Evolutionary conservation across 2,329 filamentous ascomycete species (phyloP).

Genomic region (Polytolypa hystricis): DNA sequence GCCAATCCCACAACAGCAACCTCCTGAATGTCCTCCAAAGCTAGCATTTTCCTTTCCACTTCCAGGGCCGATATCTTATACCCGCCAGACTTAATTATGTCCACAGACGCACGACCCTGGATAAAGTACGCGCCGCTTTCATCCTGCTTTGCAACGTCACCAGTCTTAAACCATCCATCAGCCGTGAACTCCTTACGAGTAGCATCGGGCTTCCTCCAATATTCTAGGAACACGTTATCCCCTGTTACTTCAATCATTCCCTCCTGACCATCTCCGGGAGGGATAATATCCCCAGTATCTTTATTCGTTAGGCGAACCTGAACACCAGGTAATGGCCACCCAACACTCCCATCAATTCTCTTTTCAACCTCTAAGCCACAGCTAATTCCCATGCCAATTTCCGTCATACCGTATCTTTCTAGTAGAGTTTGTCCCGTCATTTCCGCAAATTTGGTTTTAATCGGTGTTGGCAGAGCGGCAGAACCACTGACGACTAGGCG

Average conservation of each 20-base stretch:
- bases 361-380: conserved; percentile 31
- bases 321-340: conserved; percentile 37
- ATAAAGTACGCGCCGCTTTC: conserved; percentile 39
- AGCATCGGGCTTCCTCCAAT: conserved; percentile 35
- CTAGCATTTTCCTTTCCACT: conserved; percentile 43
- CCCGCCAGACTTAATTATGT: conserved; percentile 46
- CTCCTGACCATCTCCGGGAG: conserved; percentile 21
- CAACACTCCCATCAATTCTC: conserved; percentile 38
- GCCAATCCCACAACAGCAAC: conserved; percentile 44
- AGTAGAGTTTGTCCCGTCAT: conserved; percentile 34
- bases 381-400: conserved; percentile 40
- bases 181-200: conserved; percentile 36
- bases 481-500: conserved; percentile 33
- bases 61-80: conserved; percentile 47
- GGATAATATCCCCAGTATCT: conserved; percentile 24
- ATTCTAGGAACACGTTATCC: conserved; percentile 32
- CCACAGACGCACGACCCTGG: conserved; percentile 41
- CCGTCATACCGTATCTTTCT: conserved; percentile 41
- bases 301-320: conserved; percentile 36
- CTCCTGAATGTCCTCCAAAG: conserved; percentile 39
- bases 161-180: conserved; percentile 41
- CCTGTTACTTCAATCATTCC: conserved; percentile 35
- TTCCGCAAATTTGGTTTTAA: conserved; percentile 30
- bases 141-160: conserved; percentile 33
- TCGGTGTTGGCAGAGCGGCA: conserved; percentile 32